These are phyloP conservation scores for Mycena haematopus DNA, from an alignment of 768 basidiomycete genomes.

Conservation along the genomic window DNA sequence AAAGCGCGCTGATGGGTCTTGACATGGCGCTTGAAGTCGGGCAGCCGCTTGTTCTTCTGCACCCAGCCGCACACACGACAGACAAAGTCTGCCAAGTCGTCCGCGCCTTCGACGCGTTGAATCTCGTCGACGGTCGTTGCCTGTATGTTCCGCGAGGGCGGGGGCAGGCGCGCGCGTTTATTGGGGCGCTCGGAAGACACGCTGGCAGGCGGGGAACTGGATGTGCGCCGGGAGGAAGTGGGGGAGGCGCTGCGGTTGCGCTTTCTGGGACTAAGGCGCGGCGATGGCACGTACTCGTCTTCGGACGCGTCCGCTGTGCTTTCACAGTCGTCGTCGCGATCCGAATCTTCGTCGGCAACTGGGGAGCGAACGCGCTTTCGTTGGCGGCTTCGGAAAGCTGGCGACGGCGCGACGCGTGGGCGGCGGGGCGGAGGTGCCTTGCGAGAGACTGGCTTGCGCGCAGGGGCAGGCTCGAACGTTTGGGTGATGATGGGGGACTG, in stretches of 20 bases:
- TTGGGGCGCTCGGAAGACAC: constrained; percentile 16
- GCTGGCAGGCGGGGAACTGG: constrained; percentile 7
- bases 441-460: constrained; percentile 7
- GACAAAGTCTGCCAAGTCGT: constrained; percentile 38
- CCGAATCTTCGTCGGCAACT: constrained; percentile 24
- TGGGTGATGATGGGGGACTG: constrained; percentile 20
- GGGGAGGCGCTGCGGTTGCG: constrained; percentile 33
- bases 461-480: background rate
- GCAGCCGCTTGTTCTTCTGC: constrained; percentile 56
- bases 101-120: constrained; percentile 30
- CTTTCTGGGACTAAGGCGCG: constrained; percentile 39
- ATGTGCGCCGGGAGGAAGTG: constrained; percentile 15
- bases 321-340: constrained; percentile 42
- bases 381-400: constrained; percentile 2
- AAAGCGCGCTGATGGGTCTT: constrained; percentile 58
- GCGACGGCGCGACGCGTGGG: constrained; percentile 7
- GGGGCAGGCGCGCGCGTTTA: constrained; percentile 41
- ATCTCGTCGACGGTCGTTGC: constrained; percentile 35
- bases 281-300: constrained; percentile 44
- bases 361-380: background rate
- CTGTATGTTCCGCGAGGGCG: constrained; percentile 55
- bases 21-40: constrained; percentile 67
- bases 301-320: constrained; percentile 44
- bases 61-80: constrained; percentile 57
- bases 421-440: background rate